Conservation (phyloP, 2,329 filamentous ascomycete species). For the Xylaria sp. region DNA sequence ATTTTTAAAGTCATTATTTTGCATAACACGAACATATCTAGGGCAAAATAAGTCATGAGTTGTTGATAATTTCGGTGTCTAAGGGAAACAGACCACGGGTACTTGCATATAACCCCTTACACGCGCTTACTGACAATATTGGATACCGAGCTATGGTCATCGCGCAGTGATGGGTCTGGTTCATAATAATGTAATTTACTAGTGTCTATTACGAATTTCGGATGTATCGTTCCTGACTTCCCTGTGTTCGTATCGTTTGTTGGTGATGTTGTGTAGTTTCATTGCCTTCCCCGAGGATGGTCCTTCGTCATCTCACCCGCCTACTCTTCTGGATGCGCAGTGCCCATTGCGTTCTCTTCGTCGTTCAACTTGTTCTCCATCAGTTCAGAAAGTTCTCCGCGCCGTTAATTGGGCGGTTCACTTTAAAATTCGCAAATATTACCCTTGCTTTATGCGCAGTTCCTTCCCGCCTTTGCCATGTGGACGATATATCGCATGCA, state of each 20-base stretch:
- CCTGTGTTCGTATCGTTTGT: not conserved
- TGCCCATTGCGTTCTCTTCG: not conserved
- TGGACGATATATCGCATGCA: not conserved
- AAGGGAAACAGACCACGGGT: conserved; percentile 27
- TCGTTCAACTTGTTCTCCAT: not conserved
- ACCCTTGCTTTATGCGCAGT: too few species aligned
- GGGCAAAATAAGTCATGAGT: conserved; percentile 15
- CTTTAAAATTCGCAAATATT: too few species aligned
- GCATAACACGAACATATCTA: conserved; percentile 29
- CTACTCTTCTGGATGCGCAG: not conserved
- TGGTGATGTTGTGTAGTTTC: not conserved
- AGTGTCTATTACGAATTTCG: conserved; percentile 51
- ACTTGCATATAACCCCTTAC: conserved; percentile 33
- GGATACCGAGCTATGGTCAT: conserved; percentile 41
- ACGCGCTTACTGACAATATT: conserved; percentile 38
- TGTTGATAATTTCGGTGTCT: conserved; percentile 24
- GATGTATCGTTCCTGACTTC: conserved; percentile 27
- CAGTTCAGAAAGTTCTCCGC: not conserved
- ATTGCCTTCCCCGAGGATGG: too few species aligned
- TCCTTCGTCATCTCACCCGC: not conserved
- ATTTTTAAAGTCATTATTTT: conserved; percentile 38
- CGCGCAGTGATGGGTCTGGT: conserved; percentile 52
- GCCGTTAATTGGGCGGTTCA: not conserved
- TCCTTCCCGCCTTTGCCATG: not conserved
- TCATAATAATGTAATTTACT: conserved; percentile 60